A percentile compares a stretch with the other conserved stretches of the same genome.
phyloP scores from a whole-genome alignment of 805 yeast species.

The Candida incommunis region DNA sequence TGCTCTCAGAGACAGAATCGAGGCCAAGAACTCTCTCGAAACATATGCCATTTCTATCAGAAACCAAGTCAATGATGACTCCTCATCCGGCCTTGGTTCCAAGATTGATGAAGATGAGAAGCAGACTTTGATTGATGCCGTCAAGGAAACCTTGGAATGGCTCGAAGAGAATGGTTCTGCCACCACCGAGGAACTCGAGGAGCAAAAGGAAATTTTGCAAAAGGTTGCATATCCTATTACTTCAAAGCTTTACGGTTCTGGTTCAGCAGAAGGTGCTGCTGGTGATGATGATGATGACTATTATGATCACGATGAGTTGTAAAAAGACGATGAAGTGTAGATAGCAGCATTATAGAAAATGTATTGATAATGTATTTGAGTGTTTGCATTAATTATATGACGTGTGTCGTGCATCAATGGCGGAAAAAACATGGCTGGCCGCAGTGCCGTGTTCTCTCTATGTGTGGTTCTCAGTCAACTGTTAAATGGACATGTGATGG shows the following conservation, averaged over 20 bases:
- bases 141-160: constrained; percentile 77
- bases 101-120: constrained; percentile 83
- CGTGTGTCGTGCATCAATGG: too few relatives aligned
- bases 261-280: constrained; percentile 4
- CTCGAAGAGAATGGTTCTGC: constrained; percentile 83
- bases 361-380: too few relatives aligned
- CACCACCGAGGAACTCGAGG: constrained; percentile 83
- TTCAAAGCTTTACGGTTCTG: constrained; percentile 57
- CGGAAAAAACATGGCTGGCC: too few relatives aligned
- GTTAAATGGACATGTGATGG: too few relatives aligned
- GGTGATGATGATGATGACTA: constrained; percentile 2
- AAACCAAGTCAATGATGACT: constrained; percentile 42
- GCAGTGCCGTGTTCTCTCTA: too few relatives aligned
- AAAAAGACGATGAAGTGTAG: too few relatives aligned
- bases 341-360: too few relatives aligned
- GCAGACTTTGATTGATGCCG: constrained; percentile 76
- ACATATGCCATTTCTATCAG: constrained; percentile 75
- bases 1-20: constrained; percentile 68
- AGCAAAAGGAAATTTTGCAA: constrained; percentile 72
- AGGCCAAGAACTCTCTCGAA: constrained; percentile 77
- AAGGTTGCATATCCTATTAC: constrained; percentile 86
- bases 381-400: too few relatives aligned
- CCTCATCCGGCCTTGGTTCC: constrained; percentile 50
- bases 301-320: constrained; percentile 15
- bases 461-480: too few relatives aligned